Evolutionary conservation across 805 yeast species (phyloP).

Genomic region (Limtongia smithiae): DNA sequence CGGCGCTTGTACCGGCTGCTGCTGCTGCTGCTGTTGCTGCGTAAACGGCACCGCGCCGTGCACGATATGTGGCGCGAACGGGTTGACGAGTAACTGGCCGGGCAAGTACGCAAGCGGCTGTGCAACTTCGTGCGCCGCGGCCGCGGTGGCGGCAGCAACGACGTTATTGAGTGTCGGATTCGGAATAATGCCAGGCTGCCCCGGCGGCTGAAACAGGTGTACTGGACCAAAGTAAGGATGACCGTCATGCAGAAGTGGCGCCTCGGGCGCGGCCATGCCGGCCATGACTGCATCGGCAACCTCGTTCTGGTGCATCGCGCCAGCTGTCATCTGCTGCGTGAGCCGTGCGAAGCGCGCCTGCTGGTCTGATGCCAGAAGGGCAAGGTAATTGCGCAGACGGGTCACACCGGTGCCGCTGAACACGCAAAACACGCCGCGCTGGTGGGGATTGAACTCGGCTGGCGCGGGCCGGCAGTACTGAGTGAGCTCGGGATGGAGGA

Average conservation of each 20-base stretch:
- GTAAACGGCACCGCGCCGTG: no score
- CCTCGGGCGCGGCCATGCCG: background rate
- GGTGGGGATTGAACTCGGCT: constrained; percentile 82
- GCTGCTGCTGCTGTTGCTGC: no score
- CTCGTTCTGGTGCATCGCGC: no score
- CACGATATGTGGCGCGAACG: no score
- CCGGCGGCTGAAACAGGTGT: background rate
- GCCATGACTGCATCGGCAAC: background rate
- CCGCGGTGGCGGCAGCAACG: no score
- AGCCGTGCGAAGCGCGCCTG: constrained; percentile 7
- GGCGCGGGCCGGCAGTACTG: constrained; percentile 90
- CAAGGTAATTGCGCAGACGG: constrained; percentile 67
- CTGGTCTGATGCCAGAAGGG: constrained; percentile 27
- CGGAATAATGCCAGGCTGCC: background rate
- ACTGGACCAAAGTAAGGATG: background rate
- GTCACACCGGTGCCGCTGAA: constrained; percentile 88
- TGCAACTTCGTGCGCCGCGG: no score
- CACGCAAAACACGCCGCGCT: constrained; percentile 82
- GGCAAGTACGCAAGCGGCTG: no score
- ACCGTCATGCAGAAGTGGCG: background rate
- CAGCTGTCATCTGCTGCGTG: constrained; percentile 17
- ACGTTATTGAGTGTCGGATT: background rate
- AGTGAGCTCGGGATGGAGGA: constrained; percentile 78
- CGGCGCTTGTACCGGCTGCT: no score
- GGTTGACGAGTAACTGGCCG: no score